Conservation (phyloP, 164 flowering plant species). For the Vitis cinerea region DNA sequence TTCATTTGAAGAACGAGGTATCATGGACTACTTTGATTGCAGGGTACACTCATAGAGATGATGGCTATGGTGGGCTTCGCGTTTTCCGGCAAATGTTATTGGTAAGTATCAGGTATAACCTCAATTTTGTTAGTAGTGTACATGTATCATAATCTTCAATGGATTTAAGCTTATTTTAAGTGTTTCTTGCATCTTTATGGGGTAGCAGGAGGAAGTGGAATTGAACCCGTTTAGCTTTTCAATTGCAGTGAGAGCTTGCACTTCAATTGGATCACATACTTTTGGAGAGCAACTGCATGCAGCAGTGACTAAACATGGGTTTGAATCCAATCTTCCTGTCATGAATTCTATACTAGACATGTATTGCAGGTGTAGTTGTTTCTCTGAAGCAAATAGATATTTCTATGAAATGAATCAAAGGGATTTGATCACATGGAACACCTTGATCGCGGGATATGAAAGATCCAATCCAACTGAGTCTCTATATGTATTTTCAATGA, state of each 20-base stretch:
- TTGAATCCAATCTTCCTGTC: conserved; percentile 56
- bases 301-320: conserved; percentile 49
- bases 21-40: conserved; percentile 89
- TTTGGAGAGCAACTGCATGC: conserved; percentile 74
- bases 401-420: conserved; percentile 55
- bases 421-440: conserved; percentile 86
- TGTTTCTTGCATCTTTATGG: conserved; percentile 12
- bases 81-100: conserved; percentile 56
- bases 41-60: conserved; percentile 68
- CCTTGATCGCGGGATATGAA: conserved; percentile 74
- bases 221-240: conserved; percentile 61
- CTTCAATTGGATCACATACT: conserved; percentile 43
- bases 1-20: conserved; percentile 48
- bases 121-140: too few relatives aligned
- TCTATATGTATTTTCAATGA: conserved; percentile 48
- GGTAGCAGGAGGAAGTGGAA: conserved; percentile 61
- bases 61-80: conserved; percentile 51
- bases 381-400: conserved; percentile 56
- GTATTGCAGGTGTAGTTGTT: conserved; percentile 66
- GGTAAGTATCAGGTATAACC: too few relatives aligned
- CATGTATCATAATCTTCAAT: too few relatives aligned
- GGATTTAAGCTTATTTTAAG: not conserved
- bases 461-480: conserved; percentile 42
- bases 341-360: conserved; percentile 82
- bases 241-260: conserved; percentile 76